phyloP scores from a whole-genome alignment of 768 basidiomycete species.

The Pleurotus platypus region DNA sequence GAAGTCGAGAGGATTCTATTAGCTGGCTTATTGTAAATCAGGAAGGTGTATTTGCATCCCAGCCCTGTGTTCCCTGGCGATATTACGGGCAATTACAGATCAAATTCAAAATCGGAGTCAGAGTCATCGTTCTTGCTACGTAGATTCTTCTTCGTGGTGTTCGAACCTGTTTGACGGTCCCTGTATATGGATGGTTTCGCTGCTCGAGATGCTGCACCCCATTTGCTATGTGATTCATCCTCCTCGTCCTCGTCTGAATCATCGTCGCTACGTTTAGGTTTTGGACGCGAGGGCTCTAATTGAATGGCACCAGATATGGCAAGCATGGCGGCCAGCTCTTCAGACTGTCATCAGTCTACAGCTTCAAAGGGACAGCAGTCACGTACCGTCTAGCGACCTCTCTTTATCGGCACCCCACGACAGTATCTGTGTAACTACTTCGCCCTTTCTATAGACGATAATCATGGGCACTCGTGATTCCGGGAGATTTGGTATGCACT shows the following conservation, averaged over 20 bases:
- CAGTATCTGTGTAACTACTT: conserved; percentile 80
- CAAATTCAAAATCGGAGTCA: conserved; percentile 5
- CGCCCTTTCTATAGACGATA: conserved; percentile 90
- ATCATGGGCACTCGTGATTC: conserved; percentile 89
- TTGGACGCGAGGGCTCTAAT: background rate
- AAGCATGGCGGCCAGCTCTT: background rate
- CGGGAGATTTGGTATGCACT: conserved; percentile 95
- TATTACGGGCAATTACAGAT: conserved; percentile 1
- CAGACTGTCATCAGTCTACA: background rate
- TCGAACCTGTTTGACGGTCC: background rate
- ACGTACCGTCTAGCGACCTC: conserved; percentile 70
- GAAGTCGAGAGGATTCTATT: conserved; percentile 9
- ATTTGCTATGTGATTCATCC: conserved; percentile 1
- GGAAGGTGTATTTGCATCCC: no score
- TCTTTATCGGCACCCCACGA: conserved; percentile 83
- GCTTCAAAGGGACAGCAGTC: background rate
- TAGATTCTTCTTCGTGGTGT: background rate
- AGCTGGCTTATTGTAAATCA: background rate
- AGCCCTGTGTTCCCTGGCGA: no score
- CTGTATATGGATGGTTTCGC: background rate
- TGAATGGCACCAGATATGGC: background rate
- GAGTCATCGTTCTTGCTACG: conserved; percentile 1
- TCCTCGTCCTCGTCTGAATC: conserved; percentile 4
- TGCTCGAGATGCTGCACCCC: conserved; percentile 4
- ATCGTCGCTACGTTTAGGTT: background rate